Evolutionary conservation across 2,329 filamentous ascomycete genomes (phyloP).

Genomic region (Huntiella decipiens): DNA sequence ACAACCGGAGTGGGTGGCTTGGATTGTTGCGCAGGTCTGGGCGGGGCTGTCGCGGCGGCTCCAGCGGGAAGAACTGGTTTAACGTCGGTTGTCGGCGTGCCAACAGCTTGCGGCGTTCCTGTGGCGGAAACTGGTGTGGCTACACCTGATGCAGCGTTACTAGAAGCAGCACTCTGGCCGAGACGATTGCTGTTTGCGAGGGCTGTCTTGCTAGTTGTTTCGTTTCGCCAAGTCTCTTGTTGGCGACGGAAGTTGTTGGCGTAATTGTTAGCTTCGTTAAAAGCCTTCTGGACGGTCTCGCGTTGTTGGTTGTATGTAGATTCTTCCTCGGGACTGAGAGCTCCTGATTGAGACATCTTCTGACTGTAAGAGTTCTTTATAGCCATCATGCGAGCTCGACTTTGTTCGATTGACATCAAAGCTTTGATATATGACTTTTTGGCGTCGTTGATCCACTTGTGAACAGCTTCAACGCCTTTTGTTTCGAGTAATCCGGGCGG

Average conservation of each 20-base stretch:
- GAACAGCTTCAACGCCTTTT: conserved; percentile 22
- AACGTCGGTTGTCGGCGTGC: conserved; percentile 7
- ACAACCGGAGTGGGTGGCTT: conserved; percentile 8
- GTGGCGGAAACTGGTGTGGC: neutral
- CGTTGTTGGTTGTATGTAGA: conserved; percentile 25
- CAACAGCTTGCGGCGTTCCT: conserved; percentile 10
- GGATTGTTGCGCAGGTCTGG: conserved; percentile 1
- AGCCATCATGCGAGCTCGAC: conserved; percentile 22
- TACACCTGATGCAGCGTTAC: neutral
- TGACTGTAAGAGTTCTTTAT: conserved; percentile 26
- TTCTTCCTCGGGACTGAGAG: conserved; percentile 28
- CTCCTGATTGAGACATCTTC: conserved; percentile 22
- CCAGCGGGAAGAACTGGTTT: conserved; percentile 1
- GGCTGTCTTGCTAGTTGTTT: conserved; percentile 6
- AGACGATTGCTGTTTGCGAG: conserved; percentile 6
- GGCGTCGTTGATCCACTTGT: conserved; percentile 29
- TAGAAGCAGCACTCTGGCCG: neutral
- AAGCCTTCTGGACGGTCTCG: conserved; percentile 25
- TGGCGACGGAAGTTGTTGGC: conserved; percentile 29
- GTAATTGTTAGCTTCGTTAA: conserved; percentile 28
- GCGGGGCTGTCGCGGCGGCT: conserved; percentile 7
- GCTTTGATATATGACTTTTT: conserved; percentile 29
- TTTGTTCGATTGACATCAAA: conserved; percentile 30
- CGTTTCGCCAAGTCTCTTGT: conserved; percentile 19
- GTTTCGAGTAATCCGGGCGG: conserved; percentile 25